A percentile compares a stretch with the other conserved stretches of the same genome.
phyloP scores from a whole-genome alignment of 2,329 filamentous ascomycete genomes.

The Venturia nashicola region DNA sequence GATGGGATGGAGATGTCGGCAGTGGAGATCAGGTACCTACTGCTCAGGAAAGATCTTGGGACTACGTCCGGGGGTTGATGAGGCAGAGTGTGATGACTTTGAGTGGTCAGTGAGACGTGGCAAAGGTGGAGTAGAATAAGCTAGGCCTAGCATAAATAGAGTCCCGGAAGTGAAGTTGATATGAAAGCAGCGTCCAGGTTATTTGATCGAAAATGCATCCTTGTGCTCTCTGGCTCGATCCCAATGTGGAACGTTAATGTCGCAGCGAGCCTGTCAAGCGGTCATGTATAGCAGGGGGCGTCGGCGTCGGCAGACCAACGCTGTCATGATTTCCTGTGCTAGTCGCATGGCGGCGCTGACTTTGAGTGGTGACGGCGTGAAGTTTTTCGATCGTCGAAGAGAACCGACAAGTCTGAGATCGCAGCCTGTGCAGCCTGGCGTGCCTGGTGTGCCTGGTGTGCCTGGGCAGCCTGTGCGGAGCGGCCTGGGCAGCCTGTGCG shows the following conservation, averaged over 20 bases:
- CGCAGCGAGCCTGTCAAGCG: background rate
- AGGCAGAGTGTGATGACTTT: background rate
- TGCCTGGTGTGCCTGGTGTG: no score
- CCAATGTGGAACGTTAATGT: background rate
- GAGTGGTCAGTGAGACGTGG: background rate
- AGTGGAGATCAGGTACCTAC: background rate
- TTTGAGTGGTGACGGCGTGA: background rate
- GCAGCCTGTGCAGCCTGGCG: background rate
- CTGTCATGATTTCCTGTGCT: background rate
- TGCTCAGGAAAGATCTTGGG: background rate
- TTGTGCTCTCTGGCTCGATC: background rate
- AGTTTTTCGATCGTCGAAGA: background rate
- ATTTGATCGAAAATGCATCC: background rate
- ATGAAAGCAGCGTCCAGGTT: background rate
- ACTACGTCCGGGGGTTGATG: background rate
- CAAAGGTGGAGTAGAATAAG: background rate
- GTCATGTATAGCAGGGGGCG: background rate
- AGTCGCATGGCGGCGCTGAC: background rate
- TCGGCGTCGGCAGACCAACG: no score
- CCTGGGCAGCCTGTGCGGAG: no score
- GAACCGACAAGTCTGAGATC: background rate
- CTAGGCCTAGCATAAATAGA: background rate
- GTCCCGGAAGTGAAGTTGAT: background rate
- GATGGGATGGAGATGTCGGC: background rate
- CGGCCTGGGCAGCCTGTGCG: no score